Base-by-base conservation (phyloP, 2,329 filamentous ascomycete species). In the Ophiocordyceps camponoti-floridani region DNA sequence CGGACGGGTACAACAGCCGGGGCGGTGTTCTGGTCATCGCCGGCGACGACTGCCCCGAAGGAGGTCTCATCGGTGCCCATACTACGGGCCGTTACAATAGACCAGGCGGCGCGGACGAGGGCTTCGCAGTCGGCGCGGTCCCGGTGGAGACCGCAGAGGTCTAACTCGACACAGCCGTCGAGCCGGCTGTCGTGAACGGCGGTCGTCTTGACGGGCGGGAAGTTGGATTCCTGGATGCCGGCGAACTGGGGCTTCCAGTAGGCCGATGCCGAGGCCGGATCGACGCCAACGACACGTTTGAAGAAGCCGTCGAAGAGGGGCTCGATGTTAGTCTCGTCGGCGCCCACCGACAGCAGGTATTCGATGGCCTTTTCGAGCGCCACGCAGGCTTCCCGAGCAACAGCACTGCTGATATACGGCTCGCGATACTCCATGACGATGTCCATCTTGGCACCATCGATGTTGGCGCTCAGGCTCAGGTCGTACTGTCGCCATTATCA, bases 71-170 rank as follows among this genome's bases (percentile, higher is more conserved):
- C 43, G 27, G 47, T 58, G 47, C 18, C 56, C 48, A 63, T 56
- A 45, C 63, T 63, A 1, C 60, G 49, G 0, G 58, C 56, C 2
- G 62, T 55, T 2, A 65, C 53, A 7, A 68, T 41, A 2, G 52
- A 46, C 52, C 52, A 54, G 6, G 52, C 53, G 13, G 51, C 48
- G 19, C 51, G 47, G 18, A 52, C 43, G 5, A 50, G 35, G 3
- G 46, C 23, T 1, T 41, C 11, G 16, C 11, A 41, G 37, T 28
- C 28, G 35, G 35, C 18, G 4, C 16, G 8, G 1, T 28, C 35
- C 46, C 40, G 43, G 1, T 30, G 18, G 5, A 47, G 27, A 3
- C 18, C 41, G n/a, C 23, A n/a, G 4, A 47, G 8, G 1, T 13
- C 16, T 6, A 45, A n/a, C 4, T 19, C 11, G 18, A 45, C 46